These are phyloP conservation scores for Hirschioporus abietinus DNA, from an alignment of 768 basidiomycete species.

Conservation along the genomic window DNA sequence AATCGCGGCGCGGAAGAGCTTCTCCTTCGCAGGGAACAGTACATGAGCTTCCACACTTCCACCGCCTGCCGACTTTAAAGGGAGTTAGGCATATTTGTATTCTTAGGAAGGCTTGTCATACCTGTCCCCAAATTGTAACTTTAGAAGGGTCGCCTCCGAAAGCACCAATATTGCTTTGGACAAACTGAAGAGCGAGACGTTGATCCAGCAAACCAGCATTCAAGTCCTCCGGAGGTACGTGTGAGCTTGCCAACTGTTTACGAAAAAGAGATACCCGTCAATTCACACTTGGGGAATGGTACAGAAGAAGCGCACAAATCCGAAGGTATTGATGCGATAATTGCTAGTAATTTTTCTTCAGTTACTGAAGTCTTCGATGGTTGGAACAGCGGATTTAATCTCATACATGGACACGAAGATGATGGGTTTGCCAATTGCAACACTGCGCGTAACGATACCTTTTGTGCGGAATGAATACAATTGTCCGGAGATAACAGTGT, in stretches of 20 bases:
- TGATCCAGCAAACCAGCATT: constrained; percentile 63
- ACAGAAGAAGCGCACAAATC: constrained; percentile 36
- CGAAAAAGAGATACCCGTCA: background rate
- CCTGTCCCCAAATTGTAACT: constrained; percentile 10
- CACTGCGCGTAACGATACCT: constrained; percentile 36
- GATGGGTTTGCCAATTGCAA: constrained; percentile 41
- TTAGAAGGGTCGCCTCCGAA: constrained; percentile 63
- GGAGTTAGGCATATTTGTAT: background rate
- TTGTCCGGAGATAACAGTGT: background rate
- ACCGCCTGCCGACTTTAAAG: constrained; percentile 15
- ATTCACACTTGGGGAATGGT: background rate
- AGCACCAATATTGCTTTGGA: constrained; percentile 58
- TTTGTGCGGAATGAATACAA: constrained; percentile 16
- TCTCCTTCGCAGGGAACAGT: constrained; percentile 14
- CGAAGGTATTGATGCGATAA: constrained; percentile 54
- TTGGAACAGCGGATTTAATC: constrained; percentile 2
- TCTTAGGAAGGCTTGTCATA: background rate
- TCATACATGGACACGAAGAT: constrained; percentile 49
- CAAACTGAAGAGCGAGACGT: constrained; percentile 48
- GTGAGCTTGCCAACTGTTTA: constrained; percentile 39
- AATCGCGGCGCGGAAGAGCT: constrained; percentile 48
- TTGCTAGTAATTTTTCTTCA: constrained; percentile 30
- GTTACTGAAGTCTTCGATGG: background rate
- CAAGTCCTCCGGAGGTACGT: constrained; percentile 41
- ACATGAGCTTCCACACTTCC: constrained; percentile 13